Evolutionary conservation across 2,329 filamentous ascomycete genomes (phyloP), one percentile per base, ranked within the genome.

Genomic region (Hansfordia pulvinata): DNA sequence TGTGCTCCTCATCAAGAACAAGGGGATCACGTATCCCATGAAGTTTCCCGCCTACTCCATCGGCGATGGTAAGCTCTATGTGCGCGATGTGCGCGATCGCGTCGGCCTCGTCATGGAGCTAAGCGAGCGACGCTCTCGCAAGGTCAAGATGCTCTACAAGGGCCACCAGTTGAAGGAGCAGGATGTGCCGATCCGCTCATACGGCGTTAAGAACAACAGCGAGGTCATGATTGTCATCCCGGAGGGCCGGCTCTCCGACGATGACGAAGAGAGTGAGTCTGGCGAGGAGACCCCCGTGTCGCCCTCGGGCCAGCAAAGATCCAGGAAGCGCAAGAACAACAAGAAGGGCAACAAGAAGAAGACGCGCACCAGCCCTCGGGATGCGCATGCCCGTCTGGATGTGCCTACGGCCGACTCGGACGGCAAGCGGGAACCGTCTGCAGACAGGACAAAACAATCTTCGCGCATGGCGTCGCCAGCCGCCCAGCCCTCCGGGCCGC

Each of bases 1-100:
- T 42, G 60, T 83, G 8, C 54, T 86, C 17, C 50, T 80, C 19
- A 66, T 85, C 50, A 79, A 76, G 51, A 65, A 76, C 50, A 71
- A 73, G 46, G 66, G 68, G 29, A 56, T 69, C 29, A 70, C 67
- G 24, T 79, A 80, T 42, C 68, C 73, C 1, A 66, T 77, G 23
- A 74, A 77, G 41, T 86, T 86, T 41, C 76, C 81, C 1, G 75
- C 75, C 9, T 81, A 76, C 49, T 69, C 73, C 32, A 85, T 88
- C 42, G 75, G 72, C 31, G 75, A 82, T 44, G 79, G 78, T 24
- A 75, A 79, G 43, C 56, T 86, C 30, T 62, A 60, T 18, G 69
- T 84, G 18, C 54, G 61, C 28, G 76, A 81, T 39, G 62, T 86
- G 17, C 65, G 69, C 30, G 63, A 76, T 28, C 73, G 77, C n/a